phyloP scores from a whole-genome alignment of 108 stramenopile genomes.

The Stephanodiscus minutulus region DNA sequence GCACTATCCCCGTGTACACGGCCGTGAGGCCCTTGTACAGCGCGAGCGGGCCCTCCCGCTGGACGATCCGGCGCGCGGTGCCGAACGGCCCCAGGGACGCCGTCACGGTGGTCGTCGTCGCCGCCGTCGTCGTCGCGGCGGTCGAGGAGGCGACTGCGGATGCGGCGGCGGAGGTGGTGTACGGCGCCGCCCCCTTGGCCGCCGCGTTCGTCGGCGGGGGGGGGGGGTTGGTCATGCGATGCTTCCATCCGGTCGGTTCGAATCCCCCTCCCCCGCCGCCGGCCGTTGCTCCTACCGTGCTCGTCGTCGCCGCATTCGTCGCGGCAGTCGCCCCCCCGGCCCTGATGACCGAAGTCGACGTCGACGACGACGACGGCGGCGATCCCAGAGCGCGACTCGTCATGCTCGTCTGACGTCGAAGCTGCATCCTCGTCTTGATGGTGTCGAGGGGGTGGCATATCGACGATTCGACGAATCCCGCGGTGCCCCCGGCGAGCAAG shows the following conservation, averaged over 20 bases:
- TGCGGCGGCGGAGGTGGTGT: background rate
- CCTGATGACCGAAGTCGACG: too few species aligned
- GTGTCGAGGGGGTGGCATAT: constrained; percentile 96
- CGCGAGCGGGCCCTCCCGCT: constrained; percentile 92
- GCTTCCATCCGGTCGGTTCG: background rate
- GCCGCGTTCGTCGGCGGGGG: constrained; percentile 3
- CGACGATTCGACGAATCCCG: constrained; percentile 92
- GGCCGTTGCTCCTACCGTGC: background rate
- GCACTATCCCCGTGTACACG: constrained; percentile 93
- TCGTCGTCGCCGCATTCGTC: background rate
- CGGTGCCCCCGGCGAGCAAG: constrained; percentile 89
- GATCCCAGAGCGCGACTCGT: constrained; percentile 26
- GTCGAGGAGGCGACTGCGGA: constrained; percentile 9
- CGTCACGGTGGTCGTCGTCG: constrained; percentile 23
- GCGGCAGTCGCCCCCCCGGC: background rate
- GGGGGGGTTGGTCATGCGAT: constrained; percentile 2
- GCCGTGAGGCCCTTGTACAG: constrained; percentile 98
- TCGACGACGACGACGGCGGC: too few species aligned
- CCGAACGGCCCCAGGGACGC: constrained; percentile 78
- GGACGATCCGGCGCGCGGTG: constrained; percentile 84
- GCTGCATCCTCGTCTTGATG: constrained; percentile 94
- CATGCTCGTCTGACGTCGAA: constrained; percentile 63
- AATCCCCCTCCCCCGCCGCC: background rate
- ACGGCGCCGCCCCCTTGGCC: constrained; percentile 23
- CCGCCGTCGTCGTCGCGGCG: constrained; percentile 23